phyloP scores from a whole-genome alignment of 164 flowering plant genomes.

The Sextonia rubra region DNA sequence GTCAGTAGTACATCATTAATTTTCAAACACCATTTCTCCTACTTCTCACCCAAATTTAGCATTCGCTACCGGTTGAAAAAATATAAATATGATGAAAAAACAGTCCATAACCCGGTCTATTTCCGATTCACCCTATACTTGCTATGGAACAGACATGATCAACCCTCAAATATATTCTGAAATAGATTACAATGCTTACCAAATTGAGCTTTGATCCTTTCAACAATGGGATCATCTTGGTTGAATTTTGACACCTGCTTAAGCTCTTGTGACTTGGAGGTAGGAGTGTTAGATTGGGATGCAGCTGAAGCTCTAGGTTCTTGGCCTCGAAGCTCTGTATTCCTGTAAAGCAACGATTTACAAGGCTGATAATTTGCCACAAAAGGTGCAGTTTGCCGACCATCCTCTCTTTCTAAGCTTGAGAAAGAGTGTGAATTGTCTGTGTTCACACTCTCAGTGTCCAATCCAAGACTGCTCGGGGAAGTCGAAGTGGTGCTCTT shows the following conservation, averaged over 20 bases:
- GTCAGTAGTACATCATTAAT: too few relatives aligned
- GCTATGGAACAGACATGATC: background rate
- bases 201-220: background rate
- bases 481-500: conserved; percentile 7
- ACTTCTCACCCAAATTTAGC: too few relatives aligned
- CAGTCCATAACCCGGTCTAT: too few relatives aligned
- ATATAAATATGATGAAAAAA: too few relatives aligned
- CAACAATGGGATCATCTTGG: background rate
- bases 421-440: conserved; percentile 14
- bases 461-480: conserved; percentile 21
- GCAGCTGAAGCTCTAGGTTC: background rate
- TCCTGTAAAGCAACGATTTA: conserved; percentile 5
- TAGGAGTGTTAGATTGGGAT: background rate
- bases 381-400: conserved; percentile 4
- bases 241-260: conserved; percentile 5
- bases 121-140: too few relatives aligned
- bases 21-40: too few relatives aligned
- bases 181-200: background rate
- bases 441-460: conserved; percentile 12
- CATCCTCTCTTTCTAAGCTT: conserved; percentile 12
- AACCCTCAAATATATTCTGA: background rate
- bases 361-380: background rate
- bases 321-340: conserved; percentile 10
- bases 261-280: conserved; percentile 17
- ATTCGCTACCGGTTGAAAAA: too few relatives aligned